Percentiles rank a stretch among this genome's conserved stretches.
These are phyloP conservation scores for Hanseniaspora gamundiae DNA, from an alignment of 1,139 yeast genomes.

Conservation along the genomic window DNA sequence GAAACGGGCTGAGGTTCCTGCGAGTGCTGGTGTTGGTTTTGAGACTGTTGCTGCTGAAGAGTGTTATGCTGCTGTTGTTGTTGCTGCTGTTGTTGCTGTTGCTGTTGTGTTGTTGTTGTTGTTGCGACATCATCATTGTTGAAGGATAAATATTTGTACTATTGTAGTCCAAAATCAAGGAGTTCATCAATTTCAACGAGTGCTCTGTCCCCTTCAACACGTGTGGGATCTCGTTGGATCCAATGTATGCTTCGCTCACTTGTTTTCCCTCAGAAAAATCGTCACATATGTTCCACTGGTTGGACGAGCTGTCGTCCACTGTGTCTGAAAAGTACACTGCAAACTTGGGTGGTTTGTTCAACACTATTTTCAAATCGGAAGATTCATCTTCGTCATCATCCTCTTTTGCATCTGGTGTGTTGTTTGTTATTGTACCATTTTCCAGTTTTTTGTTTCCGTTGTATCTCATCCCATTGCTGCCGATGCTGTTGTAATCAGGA, in stretches of 20 bases:
- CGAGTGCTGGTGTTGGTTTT: not conserved
- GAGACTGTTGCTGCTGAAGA: not conserved
- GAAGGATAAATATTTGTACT: conserved; percentile 17
- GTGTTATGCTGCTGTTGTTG: not conserved
- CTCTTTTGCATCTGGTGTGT: conserved; percentile 1
- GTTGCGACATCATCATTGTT: not conserved
- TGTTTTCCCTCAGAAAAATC: conserved; percentile 77
- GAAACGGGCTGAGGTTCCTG: not conserved
- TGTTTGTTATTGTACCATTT: not conserved
- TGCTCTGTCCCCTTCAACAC: conserved; percentile 38
- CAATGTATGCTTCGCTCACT: conserved; percentile 51
- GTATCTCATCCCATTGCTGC: conserved; percentile 1
- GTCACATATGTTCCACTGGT: conserved; percentile 75
- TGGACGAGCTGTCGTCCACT: conserved; percentile 31
- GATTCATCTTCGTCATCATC: conserved; percentile 18
- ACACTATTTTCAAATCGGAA: conserved; percentile 39
- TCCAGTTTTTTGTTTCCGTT: conserved; percentile 7
- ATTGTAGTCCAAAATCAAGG: conserved; percentile 38
- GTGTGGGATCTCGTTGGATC: conserved; percentile 35
- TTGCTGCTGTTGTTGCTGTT: conserved; percentile 31
- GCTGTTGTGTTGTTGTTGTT: conserved; percentile 32
- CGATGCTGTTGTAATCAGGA: not conserved
- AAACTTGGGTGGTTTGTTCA: conserved; percentile 57
- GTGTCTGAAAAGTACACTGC: conserved; percentile 50
- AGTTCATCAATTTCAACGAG: conserved; percentile 41